A percentile compares a stretch with the other conserved stretches of the same genome.
Evolutionary conservation across 257 asterid species (phyloP).

Genomic region (Anisodus tanguticus): DNA sequence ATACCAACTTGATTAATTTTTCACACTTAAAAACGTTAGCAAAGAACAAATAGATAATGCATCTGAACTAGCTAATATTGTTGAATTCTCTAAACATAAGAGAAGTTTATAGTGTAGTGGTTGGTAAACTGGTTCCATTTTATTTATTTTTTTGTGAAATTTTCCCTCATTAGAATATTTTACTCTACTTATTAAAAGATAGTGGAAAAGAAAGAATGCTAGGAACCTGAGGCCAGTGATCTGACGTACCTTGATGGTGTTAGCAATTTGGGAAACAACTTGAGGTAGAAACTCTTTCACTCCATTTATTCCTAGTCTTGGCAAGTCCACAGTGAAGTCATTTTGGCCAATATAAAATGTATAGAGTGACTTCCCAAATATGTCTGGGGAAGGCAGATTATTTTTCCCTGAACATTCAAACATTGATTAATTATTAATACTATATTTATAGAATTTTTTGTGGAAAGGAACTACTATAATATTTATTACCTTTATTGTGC

Average conservation of each 20-base stretch:
- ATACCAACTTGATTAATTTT: too few species aligned
- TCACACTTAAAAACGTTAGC: too few species aligned
- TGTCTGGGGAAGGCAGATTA: conserved; percentile 57
- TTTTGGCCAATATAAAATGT: conserved; percentile 73
- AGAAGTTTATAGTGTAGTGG: too few species aligned
- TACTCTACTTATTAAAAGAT: too few species aligned
- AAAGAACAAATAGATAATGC: background rate
- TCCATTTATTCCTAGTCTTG: conserved; percentile 51
- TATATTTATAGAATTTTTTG: background rate
- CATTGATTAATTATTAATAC: background rate
- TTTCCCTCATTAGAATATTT: too few species aligned
- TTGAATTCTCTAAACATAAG: too few species aligned
- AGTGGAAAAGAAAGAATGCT: background rate
- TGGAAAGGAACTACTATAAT: background rate
- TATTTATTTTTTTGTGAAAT: too few species aligned
- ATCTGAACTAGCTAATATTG: too few species aligned
- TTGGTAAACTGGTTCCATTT: too few species aligned
- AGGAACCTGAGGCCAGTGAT: background rate
- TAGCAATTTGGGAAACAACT: conserved; percentile 49
- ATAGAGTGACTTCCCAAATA: conserved; percentile 66
- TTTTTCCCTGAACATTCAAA: conserved; percentile 35
- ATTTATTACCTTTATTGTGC: conserved; percentile 39
- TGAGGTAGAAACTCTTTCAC: conserved; percentile 48
- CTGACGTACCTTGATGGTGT: conserved; percentile 55
- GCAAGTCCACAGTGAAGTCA: conserved; percentile 57